A percentile compares a stretch with the other conserved stretches of the same genome.
These are phyloP conservation scores for Lippia alba DNA, from an alignment of 305 asterid species.

Conservation along the genomic window DNA sequence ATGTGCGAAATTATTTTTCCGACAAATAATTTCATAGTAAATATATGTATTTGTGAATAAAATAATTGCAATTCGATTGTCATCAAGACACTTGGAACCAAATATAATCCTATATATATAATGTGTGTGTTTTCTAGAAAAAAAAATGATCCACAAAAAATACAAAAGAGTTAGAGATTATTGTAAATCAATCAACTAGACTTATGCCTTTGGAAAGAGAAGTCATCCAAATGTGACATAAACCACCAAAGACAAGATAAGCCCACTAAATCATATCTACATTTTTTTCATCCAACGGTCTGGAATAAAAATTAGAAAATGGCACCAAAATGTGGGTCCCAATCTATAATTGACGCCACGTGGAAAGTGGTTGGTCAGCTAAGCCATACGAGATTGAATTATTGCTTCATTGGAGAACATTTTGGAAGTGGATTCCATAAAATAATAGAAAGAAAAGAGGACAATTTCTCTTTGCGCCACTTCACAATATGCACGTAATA, in stretches of 20 bases:
- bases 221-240: constrained; percentile 46
- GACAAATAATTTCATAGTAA: too few relatives aligned
- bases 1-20: too few relatives aligned
- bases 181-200: constrained; percentile 32
- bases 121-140: too few relatives aligned
- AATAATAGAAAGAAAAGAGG: neutral
- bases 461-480: constrained; percentile 22
- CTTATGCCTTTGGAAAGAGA: constrained; percentile 22
- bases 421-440: neutral
- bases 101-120: too few relatives aligned
- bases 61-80: too few relatives aligned
- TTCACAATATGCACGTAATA: neutral
- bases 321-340: too few relatives aligned
- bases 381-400: constrained; percentile 22
- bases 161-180: constrained; percentile 14
- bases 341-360: constrained; percentile 45
- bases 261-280: constrained; percentile 48
- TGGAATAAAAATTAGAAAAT: constrained; percentile 29
- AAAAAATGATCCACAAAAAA: constrained; percentile 28
- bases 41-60: too few relatives aligned
- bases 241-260: constrained; percentile 48
- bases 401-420: constrained; percentile 31
- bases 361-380: constrained; percentile 23
- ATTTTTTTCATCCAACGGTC: constrained; percentile 6
- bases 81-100: too few relatives aligned